Evolutionary conservation across 2,329 filamentous ascomycete species (phyloP).

Genomic region (Scleromitrula shiraiana): DNA sequence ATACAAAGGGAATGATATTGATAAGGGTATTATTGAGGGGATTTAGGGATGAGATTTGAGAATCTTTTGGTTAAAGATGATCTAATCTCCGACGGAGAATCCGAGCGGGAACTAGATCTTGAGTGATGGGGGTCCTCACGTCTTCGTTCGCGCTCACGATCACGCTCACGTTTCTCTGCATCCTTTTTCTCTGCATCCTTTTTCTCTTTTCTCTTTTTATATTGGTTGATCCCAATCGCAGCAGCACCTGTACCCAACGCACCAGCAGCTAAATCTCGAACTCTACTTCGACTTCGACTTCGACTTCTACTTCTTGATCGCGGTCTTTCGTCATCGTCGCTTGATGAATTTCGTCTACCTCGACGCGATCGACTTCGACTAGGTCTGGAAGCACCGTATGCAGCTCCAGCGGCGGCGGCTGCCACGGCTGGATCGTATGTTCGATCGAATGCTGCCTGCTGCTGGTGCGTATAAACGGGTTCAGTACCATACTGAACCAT

Average conservation of each 20-base stretch:
- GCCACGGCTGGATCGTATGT: conserved; percentile 19
- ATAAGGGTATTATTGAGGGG: neutral
- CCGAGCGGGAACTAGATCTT: conserved; percentile 26
- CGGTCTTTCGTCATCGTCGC: conserved; percentile 20
- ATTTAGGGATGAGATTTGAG: conserved; percentile 27
- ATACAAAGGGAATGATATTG: neutral
- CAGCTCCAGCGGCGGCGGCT: conserved; percentile 19
- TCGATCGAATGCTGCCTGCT: conserved; percentile 24
- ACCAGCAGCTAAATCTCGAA: conserved; percentile 48
- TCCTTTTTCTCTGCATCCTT: conserved; percentile 29
- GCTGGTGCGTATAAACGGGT: conserved; percentile 40
- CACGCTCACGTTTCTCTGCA: conserved; percentile 19
- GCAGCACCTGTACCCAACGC: conserved; percentile 50
- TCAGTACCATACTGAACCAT: conserved; percentile 59
- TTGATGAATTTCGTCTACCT: conserved; percentile 20
- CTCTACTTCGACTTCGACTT: conserved; percentile 37
- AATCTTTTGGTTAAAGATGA: conserved; percentile 24
- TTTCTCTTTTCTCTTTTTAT: conserved; percentile 40
- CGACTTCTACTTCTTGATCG: conserved; percentile 17
- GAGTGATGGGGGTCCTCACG: conserved; percentile 30
- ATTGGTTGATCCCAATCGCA: conserved; percentile 55
- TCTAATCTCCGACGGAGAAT: conserved; percentile 26
- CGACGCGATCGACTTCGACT: conserved; percentile 17
- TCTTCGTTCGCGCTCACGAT: conserved; percentile 29
- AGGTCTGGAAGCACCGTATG: conserved; percentile 20